Evolutionary conservation across 768 basidiomycete species (phyloP).

Genomic region (Tulasnella sp.): DNA sequence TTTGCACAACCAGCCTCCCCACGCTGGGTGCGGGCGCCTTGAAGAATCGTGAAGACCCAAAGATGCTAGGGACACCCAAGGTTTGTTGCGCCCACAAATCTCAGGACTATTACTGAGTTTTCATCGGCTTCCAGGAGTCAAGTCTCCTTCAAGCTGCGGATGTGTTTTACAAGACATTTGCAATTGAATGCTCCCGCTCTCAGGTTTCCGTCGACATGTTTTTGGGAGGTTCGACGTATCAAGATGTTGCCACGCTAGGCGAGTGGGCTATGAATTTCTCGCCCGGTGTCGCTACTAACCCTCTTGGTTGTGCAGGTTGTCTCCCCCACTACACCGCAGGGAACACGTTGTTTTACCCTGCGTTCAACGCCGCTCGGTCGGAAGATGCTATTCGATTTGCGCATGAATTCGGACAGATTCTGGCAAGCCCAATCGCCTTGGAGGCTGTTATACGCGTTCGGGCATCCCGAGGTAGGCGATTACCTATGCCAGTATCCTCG

Average conservation of each 20-base stretch:
- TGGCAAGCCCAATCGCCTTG: conserved; percentile 89
- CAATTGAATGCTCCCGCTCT: conserved; percentile 93
- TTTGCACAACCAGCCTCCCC: conserved; percentile 74
- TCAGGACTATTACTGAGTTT: conserved; percentile 6
- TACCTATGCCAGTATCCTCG: not conserved
- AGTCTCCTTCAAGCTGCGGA: conserved; percentile 84
- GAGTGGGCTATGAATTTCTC: conserved; percentile 20
- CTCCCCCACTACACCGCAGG: conserved; percentile 96
- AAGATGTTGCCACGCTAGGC: conserved; percentile 92
- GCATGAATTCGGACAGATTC: conserved; percentile 86
- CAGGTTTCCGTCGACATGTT: conserved; percentile 99
- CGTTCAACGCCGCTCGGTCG: conserved; percentile 85
- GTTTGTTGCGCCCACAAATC: conserved; percentile 27
- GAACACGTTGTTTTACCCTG: conserved; percentile 96
- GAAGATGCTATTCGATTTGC: conserved; percentile 99
- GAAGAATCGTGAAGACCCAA: conserved; percentile 94
- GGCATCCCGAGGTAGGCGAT: conserved; percentile 67
- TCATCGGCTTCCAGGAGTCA: conserved; percentile 50
- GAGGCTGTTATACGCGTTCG: conserved; percentile 98
- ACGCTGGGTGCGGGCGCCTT: conserved; percentile 80
- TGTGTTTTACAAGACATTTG: conserved; percentile 95
- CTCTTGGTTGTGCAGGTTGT: conserved; percentile 41
- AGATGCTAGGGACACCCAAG: conserved; percentile 89
- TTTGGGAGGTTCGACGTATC: conserved; percentile 85
- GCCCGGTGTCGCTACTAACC: not conserved